Evolutionary conservation across 306 rosid genomes (phyloP).

Genomic region (cucumber (Cucumis sativus)): DNA sequence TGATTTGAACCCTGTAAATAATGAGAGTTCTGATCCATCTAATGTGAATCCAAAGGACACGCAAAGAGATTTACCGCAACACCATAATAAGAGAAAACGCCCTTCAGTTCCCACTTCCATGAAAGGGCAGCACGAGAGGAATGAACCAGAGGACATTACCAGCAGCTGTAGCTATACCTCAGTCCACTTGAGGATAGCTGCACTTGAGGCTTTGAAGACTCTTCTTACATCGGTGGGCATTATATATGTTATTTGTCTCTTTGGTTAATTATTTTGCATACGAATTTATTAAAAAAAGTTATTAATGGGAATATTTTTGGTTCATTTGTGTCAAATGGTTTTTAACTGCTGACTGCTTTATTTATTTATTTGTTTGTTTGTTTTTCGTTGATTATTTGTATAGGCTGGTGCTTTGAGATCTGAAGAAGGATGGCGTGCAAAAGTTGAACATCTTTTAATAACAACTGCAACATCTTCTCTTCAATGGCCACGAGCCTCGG

Average conservation of each 20-base stretch:
- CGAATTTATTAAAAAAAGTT: background rate
- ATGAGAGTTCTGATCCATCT: slow-evolving; percentile 20
- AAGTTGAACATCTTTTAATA: slow-evolving; percentile 52
- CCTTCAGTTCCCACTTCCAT: slow-evolving; percentile 21
- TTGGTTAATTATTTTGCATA: background rate
- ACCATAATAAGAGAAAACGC: slow-evolving; percentile 56
- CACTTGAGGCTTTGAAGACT: slow-evolving; percentile 70
- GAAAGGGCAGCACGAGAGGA: slow-evolving; percentile 24
- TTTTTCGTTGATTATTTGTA: background rate
- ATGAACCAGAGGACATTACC: slow-evolving; percentile 21
- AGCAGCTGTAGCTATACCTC: slow-evolving; percentile 23
- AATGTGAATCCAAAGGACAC: slow-evolving; percentile 25
- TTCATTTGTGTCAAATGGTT: background rate
- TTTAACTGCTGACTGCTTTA: background rate
- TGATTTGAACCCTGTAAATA: slow-evolving; percentile 48
- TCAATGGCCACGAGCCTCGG: slow-evolving; percentile 31
- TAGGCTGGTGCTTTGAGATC: slow-evolving; percentile 65
- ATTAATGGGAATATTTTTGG: background rate
- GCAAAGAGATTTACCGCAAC: slow-evolving; percentile 18
- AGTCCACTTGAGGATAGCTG: slow-evolving; percentile 62
- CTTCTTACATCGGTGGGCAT: slow-evolving; percentile 62
- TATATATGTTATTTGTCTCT: background rate
- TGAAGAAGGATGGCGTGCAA: slow-evolving; percentile 45
- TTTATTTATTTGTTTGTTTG: background rate
- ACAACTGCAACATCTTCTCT: slow-evolving; percentile 34